Evolutionary conservation across 129 eudicot species (phyloP).

Genomic region (Lonicera japonica): DNA sequence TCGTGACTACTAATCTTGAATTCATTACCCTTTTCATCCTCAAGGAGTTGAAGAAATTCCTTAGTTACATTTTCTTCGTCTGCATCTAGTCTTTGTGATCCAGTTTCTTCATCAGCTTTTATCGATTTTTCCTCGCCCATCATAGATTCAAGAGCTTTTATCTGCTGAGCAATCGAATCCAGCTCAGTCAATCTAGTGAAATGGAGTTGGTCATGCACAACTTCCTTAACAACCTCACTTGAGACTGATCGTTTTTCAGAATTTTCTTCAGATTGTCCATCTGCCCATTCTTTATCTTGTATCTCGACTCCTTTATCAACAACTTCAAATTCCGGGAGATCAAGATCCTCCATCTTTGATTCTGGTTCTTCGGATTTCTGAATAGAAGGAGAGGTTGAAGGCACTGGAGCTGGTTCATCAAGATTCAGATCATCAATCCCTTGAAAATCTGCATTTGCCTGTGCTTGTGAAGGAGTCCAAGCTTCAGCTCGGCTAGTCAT

Average conservation of each 20-base stretch:
- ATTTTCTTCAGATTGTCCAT: constrained; percentile 48
- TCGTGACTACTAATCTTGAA: constrained; percentile 4
- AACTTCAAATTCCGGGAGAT: constrained; percentile 78
- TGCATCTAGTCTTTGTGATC: constrained; percentile 62
- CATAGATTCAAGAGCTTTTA: constrained; percentile 89
- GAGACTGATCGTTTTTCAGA: constrained; percentile 58
- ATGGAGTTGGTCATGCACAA: constrained; percentile 77
- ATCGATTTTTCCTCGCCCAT: constrained; percentile 44
- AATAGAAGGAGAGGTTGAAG: constrained; percentile 15
- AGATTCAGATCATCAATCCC: constrained; percentile 83
- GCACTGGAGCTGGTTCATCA: constrained; percentile 52
- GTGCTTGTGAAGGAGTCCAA: constrained; percentile 54
- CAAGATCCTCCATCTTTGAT: constrained; percentile 41
- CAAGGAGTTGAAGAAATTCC: constrained; percentile 80
- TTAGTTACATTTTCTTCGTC: constrained; percentile 84
- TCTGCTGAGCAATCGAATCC: constrained; percentile 83
- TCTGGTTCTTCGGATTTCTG: constrained; percentile 37
- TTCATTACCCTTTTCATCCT: constrained; percentile 38
- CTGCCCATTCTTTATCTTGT: constrained; percentile 35
- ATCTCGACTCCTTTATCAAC: constrained; percentile 93
- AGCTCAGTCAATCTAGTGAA: constrained; percentile 59
- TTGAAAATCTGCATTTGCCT: constrained; percentile 28
- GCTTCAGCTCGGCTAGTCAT: constrained; percentile 42
- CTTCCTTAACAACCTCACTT: constrained; percentile 85
- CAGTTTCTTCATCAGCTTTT: constrained; percentile 37